phyloP scores from a whole-genome alignment of 768 basidiomycete genomes.

The Hericium rajendrae region DNA sequence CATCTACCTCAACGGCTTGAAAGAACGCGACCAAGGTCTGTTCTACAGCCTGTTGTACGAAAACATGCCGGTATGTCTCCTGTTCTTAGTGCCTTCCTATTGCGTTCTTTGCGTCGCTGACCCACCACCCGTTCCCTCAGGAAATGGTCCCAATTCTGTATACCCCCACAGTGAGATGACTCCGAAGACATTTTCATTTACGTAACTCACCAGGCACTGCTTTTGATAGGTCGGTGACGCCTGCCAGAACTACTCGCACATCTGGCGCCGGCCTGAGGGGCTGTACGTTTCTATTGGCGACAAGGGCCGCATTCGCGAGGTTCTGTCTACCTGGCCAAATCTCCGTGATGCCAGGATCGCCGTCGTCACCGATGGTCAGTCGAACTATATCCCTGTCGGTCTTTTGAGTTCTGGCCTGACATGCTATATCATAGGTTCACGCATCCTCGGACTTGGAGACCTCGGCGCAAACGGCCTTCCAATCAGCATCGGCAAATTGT shows the following conservation, averaged over 20 bases:
- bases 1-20: constrained; percentile 71
- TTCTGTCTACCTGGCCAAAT: constrained; percentile 67
- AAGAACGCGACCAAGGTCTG: constrained; percentile 59
- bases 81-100: background rate
- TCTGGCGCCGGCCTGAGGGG: constrained; percentile 14
- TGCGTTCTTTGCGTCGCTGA: background rate
- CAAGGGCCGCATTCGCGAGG: constrained; percentile 66
- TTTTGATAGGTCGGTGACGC: constrained; percentile 12
- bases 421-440: constrained; percentile 42
- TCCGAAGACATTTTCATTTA: background rate
- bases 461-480: constrained; percentile 79
- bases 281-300: constrained; percentile 72
- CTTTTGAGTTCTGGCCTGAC: background rate
- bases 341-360: constrained; percentile 71
- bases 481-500: constrained; percentile 85
- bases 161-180: constrained; percentile 87
- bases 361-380: constrained; percentile 83
- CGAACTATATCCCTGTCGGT: background rate
- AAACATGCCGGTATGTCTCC: constrained; percentile 50
- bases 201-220: background rate
- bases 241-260: constrained; percentile 14
- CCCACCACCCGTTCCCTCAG: constrained; percentile 17
- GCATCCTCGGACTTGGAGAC: constrained; percentile 84
- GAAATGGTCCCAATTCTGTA: constrained; percentile 75
- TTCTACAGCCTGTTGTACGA: constrained; percentile 73